phyloP scores from a whole-genome alignment of 352 stramenopile genomes.

The Globisporangium nunn region DNA sequence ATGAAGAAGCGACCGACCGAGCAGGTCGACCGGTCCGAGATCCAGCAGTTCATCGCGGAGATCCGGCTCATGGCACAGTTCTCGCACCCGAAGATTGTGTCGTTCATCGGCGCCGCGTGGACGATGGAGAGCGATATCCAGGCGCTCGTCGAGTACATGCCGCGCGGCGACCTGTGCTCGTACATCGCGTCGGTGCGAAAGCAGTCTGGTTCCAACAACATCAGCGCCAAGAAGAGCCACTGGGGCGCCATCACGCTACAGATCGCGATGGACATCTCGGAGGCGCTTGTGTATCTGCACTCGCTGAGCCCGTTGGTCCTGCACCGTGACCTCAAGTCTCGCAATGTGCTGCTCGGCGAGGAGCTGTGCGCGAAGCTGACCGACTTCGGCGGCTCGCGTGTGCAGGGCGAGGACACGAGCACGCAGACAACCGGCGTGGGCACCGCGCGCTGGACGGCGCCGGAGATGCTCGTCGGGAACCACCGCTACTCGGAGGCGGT shows the following conservation, averaged over 20 bases:
- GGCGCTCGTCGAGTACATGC: conserved; percentile 49
- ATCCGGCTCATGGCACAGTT: conserved; percentile 40
- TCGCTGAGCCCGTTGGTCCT: conserved; percentile 17
- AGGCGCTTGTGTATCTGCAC: conserved; percentile 29
- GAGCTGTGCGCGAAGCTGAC: conserved; percentile 32
- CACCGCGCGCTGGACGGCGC: conserved; percentile 57
- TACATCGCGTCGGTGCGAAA: conserved; percentile 13
- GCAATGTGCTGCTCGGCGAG: conserved; percentile 21
- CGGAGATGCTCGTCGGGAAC: conserved; percentile 44
- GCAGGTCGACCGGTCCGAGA: conserved; percentile 15
- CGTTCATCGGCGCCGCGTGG: conserved; percentile 42
- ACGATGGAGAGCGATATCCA: conserved; percentile 31
- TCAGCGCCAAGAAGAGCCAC: not conserved
- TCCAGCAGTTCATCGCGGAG: conserved; percentile 37
- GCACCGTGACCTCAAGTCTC: conserved; percentile 16
- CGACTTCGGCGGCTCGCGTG: conserved; percentile 40
- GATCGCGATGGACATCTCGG: conserved; percentile 18
- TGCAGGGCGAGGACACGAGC: conserved; percentile 19
- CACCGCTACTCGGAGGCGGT: conserved; percentile 41
- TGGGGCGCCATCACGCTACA: conserved; percentile 12
- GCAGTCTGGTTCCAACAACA: too few species aligned
- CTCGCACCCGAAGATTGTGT: conserved; percentile 41
- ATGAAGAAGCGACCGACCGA: conserved; percentile 20
- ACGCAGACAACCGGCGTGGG: conserved; percentile 35
- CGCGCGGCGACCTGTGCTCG: conserved; percentile 36